Base-by-base conservation (phyloP, 257 asterid species). In the Solanum bulbocastanum region DNA sequence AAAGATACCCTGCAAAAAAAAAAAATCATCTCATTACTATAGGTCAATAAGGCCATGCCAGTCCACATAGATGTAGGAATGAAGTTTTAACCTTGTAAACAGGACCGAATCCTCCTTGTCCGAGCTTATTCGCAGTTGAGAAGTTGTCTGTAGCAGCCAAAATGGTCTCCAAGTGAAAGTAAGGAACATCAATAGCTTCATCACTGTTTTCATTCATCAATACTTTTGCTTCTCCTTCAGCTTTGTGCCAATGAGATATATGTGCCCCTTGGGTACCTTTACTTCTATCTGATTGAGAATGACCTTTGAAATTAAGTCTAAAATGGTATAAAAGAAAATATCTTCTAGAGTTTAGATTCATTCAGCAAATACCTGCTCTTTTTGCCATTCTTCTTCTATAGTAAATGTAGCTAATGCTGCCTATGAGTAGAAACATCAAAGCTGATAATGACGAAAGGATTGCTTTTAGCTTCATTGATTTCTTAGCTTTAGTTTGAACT, bases 1-100 rank as follows among this genome's bases (percentile, higher is more conserved):
- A 16, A 88, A 84, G 25, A 7, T 75, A 16, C 89, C 90, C 93
- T 91, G 85, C 12, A 13, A 52, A 14, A 15, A n/a, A n/a, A n/a
- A 1, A 22, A n/a, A 25, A 14, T 30, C 36, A 32, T 60, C 27
- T 27, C 18, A 5, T 27, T 11, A 30, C 10, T 62, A 10, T 56
- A 65, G 15, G 25, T 49, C 12, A 60, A 81, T 6, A 2, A 0
- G 3, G n/a, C 33, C 36, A 46, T 35, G 7, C 25, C 40, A 37
- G 27, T 42, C 18, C 20, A 52, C 12, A 32, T 8, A 49, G 12
- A 18, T 15, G 44, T 30, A 35, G 14, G 27, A 10, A 10, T 25
- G 25, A 52, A 52, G 7, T 30, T 18, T 49, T 4, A 10, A 87
- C 89, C 89, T 79, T 66, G 82, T 87, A 86, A 74, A 56, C 88